Conservation (phyloP, 352 stramenopile species). For the Phytophthora syringae region DNA sequence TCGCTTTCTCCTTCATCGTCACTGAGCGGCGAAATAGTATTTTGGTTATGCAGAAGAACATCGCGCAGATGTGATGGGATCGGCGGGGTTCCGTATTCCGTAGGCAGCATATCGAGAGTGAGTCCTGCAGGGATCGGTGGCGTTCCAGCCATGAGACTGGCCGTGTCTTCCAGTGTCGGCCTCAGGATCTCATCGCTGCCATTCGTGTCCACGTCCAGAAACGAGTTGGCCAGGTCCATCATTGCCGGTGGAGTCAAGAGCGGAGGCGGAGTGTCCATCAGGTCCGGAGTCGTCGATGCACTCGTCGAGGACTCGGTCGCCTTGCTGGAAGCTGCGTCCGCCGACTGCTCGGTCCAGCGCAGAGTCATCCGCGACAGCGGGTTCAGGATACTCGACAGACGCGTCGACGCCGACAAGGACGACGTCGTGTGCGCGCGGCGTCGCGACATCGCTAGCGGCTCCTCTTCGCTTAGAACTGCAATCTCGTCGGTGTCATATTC, state of each 20-base stretch:
- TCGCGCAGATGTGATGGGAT: constrained; percentile 42
- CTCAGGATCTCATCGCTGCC: constrained; percentile 45
- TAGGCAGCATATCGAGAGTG: constrained; percentile 56
- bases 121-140: constrained; percentile 58
- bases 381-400: constrained; percentile 48
- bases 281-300: constrained; percentile 28
- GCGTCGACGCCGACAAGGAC: constrained; percentile 28
- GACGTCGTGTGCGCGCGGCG: constrained; percentile 59
- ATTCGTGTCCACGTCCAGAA: constrained; percentile 62
- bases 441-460: constrained; percentile 38
- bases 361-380: constrained; percentile 59
- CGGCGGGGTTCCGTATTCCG: constrained; percentile 42
- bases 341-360: constrained; percentile 38
- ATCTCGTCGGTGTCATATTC: constrained; percentile 44
- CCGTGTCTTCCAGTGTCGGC: constrained; percentile 49
- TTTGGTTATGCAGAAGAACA: constrained; percentile 33
- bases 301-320: constrained; percentile 30
- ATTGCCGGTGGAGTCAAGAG: constrained; percentile 41
- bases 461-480: constrained; percentile 44
- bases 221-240: constrained; percentile 53
- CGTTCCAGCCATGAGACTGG: constrained; percentile 45
- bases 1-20: constrained; percentile 39
- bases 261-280: constrained; percentile 33
- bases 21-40: constrained; percentile 12
- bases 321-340: constrained; percentile 15